phyloP scores from a whole-genome alignment of 225 moss, liverwort and hornwort species.

The Bryoerythrophyllum caledonicum region DNA sequence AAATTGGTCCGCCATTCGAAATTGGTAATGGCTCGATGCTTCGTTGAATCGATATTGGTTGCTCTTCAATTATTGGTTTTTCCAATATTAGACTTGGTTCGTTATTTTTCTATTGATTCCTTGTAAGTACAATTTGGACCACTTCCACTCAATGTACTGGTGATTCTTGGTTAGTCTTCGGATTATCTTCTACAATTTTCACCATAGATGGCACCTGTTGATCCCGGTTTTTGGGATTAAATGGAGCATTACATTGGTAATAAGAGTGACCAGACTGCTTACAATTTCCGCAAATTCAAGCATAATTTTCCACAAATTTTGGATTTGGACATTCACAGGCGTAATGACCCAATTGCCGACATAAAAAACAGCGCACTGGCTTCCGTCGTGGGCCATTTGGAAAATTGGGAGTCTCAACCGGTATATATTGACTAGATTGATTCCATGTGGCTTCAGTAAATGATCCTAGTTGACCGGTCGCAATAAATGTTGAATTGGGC shows the following conservation, averaged over 20 bases:
- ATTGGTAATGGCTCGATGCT: no score
- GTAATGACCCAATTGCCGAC: not conserved
- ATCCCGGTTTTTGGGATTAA: not conserved
- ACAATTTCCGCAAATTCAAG: not conserved
- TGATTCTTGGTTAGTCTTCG: not conserved
- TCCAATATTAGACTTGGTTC: no score
- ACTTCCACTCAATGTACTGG: not conserved
- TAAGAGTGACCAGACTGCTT: not conserved
- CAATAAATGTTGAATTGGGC: no score
- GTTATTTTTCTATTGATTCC: no score
- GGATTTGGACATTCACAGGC: not conserved
- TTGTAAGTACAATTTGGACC: accelerated
- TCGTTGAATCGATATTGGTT: no score
- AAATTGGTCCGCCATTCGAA: no score
- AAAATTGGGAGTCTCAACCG: not conserved
- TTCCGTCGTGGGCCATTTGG: not conserved
- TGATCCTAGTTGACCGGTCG: not conserved
- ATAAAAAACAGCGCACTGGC: not conserved
- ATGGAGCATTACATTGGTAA: not conserved
- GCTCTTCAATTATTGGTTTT: no score
- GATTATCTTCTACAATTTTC: not conserved
- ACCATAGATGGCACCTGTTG: not conserved
- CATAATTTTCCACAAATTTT: not conserved
- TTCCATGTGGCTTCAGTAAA: not conserved
- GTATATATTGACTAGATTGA: not conserved